Conservation (phyloP, 345 rosid genomes). For the Aurinia saxatilis region DNA sequence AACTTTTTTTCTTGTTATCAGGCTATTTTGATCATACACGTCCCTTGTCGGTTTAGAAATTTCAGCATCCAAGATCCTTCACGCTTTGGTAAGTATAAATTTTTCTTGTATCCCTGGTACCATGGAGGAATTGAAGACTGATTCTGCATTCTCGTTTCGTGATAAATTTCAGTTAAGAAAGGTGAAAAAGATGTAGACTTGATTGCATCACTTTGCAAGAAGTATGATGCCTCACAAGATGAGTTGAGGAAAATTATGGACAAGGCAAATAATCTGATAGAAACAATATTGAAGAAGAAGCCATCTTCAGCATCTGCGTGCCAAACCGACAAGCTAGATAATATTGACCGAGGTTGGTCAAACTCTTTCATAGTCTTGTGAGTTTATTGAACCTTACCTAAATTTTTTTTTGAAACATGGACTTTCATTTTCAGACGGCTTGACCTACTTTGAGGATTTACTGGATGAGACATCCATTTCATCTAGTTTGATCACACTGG, state of each 20-base stretch:
- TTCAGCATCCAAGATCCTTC: slow-evolving; percentile 53
- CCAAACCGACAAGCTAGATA: slow-evolving; percentile 55
- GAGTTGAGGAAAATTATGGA: slow-evolving; percentile 65
- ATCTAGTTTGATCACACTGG: slow-evolving; percentile 54
- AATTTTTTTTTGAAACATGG: not conserved
- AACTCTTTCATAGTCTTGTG: slow-evolving; percentile 3
- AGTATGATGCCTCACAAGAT: slow-evolving; percentile 73
- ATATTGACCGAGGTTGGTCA: slow-evolving; percentile 52
- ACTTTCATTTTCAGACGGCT: slow-evolving; percentile 55
- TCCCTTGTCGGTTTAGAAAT: slow-evolving; percentile 68
- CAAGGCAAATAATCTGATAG: slow-evolving; percentile 57
- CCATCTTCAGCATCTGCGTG: slow-evolving; percentile 55
- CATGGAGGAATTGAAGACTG: not conserved
- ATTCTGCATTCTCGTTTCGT: not conserved
- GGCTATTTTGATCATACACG: slow-evolving; percentile 83
- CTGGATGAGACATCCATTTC: slow-evolving; percentile 72
- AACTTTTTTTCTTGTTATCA: slow-evolving; percentile 29
- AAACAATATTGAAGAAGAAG: slow-evolving; percentile 53
- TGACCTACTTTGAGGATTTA: slow-evolving; percentile 76
- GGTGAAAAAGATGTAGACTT: slow-evolving; percentile 69
- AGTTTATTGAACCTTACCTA: slow-evolving; percentile 11
- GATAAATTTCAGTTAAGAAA: slow-evolving; percentile 53
- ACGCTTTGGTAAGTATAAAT: slow-evolving; percentile 57
- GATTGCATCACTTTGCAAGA: slow-evolving; percentile 79
- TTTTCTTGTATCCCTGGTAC: not conserved